A percentile compares a stretch with the other conserved stretches of the same genome.
Evolutionary conservation across 1,284 basidiomycete genomes (phyloP).

Genomic region (Tilletia caries): DNA sequence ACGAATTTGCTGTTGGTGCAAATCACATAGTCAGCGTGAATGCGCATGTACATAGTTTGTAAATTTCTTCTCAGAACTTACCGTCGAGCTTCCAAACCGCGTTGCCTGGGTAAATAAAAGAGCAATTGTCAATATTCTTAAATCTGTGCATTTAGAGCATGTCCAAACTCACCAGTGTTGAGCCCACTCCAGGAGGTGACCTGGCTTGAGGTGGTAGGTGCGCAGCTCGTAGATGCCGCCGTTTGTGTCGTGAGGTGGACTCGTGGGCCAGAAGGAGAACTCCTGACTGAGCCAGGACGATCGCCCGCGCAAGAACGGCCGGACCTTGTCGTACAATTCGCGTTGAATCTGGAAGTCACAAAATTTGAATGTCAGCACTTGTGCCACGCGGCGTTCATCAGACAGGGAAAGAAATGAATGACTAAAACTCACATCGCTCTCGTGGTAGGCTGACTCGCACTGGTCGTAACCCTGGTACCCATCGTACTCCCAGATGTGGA

Average conservation of each 20-base stretch:
- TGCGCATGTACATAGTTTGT: too few relatives aligned
- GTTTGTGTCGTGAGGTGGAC: constrained; percentile 24
- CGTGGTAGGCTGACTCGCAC: constrained; percentile 23
- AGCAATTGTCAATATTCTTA: background rate
- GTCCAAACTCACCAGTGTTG: constrained; percentile 38
- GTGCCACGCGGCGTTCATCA: too few relatives aligned
- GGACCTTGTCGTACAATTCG: constrained; percentile 23
- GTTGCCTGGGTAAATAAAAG: constrained; percentile 20
- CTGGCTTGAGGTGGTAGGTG: constrained; percentile 49
- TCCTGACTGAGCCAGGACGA: constrained; percentile 50
- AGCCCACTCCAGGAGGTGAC: constrained; percentile 49
- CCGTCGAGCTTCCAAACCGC: constrained; percentile 46
- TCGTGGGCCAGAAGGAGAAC: constrained; percentile 48
- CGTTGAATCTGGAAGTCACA: constrained; percentile 2
- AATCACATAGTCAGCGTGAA: background rate
- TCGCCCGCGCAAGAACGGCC: constrained; percentile 31
- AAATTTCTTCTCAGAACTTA: background rate
- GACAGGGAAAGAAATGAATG: too few relatives aligned
- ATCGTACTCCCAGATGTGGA: constrained; percentile 51
- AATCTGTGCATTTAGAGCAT: background rate
- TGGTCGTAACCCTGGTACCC: constrained; percentile 48
- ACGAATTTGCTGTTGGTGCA: constrained; percentile 29
- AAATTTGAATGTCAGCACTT: too few relatives aligned
- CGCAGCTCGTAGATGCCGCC: constrained; percentile 42
- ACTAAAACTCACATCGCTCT: constrained; percentile 22